Conservation (phyloP, 768 basidiomycete species). For the Mycena kentingensis region DNA sequence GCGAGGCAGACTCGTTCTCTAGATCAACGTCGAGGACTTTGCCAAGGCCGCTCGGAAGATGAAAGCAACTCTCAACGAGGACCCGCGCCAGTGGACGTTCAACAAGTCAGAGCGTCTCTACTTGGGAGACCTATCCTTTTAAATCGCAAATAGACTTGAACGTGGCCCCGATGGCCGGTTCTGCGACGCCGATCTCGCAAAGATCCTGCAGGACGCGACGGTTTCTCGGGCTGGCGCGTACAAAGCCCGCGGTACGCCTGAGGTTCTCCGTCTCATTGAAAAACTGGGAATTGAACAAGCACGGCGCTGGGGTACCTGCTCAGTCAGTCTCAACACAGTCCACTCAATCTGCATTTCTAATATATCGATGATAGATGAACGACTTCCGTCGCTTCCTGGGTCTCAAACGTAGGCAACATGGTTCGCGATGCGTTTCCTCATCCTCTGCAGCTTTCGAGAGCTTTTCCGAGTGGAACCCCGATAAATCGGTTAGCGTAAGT, state of each 20-base stretch:
- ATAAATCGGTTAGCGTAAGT: slow-evolving; percentile 56
- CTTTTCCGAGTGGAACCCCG: slow-evolving; percentile 76
- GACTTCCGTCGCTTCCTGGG: slow-evolving; percentile 75
- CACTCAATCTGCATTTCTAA: slow-evolving; percentile 5
- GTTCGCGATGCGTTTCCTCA: slow-evolving; percentile 11
- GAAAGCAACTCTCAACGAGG: slow-evolving; percentile 31
- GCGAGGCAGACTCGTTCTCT: background rate
- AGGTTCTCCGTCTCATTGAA: slow-evolving; percentile 66
- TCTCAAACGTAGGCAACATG: slow-evolving; percentile 51
- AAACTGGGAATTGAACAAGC: slow-evolving; percentile 68
- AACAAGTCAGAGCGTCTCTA: too few species aligned
- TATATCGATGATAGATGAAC: slow-evolving; percentile 47
- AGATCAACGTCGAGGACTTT: slow-evolving; percentile 44
- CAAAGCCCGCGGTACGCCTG: slow-evolving; percentile 69
- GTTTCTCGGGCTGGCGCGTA: slow-evolving; percentile 61
- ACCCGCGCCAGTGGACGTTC: slow-evolving; percentile 58
- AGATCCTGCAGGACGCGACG: slow-evolving; percentile 63
- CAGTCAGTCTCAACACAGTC: slow-evolving; percentile 42
- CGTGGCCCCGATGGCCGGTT: slow-evolving; percentile 60
- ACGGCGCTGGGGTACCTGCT: slow-evolving; percentile 71
- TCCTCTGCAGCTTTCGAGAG: slow-evolving; percentile 50
- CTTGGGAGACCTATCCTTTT: slow-evolving; percentile 19
- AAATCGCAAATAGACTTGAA: slow-evolving; percentile 39
- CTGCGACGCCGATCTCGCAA: slow-evolving; percentile 61
- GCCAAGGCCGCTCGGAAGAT: slow-evolving; percentile 34